Base-by-base conservation (phyloP, 225 moss, liverwort and hornwort species). In the Marchantia paleacea region DNA sequence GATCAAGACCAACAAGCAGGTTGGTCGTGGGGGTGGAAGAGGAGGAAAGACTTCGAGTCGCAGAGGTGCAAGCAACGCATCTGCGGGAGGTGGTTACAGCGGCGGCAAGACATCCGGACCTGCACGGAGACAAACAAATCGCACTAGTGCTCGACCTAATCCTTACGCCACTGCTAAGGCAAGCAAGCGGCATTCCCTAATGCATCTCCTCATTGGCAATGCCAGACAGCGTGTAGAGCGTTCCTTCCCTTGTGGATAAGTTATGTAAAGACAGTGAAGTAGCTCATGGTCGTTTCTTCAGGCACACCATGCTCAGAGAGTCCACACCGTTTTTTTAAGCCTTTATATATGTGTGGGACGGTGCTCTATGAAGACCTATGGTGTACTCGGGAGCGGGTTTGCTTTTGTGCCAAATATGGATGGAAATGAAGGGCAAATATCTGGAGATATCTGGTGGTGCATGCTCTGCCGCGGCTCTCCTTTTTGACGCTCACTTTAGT, bases 1-100 rank as follows among this genome's bases (percentile, higher is more conserved):
- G 90, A 99, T 99, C 91, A 99, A 95, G 91, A 95, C 85, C 83
- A 99, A 95, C 93, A 97, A 97, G 91, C 91, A 85, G 82, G 92
- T 87, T 82, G 94, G 94, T 68, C 92, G 90, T 67, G 83, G 94
- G 81, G 82, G 85, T 76, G 89, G 87, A 75, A 88, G 87, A 84
- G 87, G 87, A 80, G 89, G 88, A 16, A 90, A 77, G 80, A 73
- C 82, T 52, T 65, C 81, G 68, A 85, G 83, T 64, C 87, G 87
- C 78, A 88, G 90, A 88, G 88, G 84, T 81, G 93, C 87, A 81
- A 77, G 83, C 66, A 86, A 78, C 65, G 69, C 78, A 73, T 51
- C 79, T 57, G 85, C 39, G 19, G 86, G 80, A 15, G 97, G 90
- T 87, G 92, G 85, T 80, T 95, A 90, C 88, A 85, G 86, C 84